Percentiles rank a stretch among this genome's conserved stretches.
Conservation (phyloP, 2,329 filamentous ascomycete genomes). For the Colletotrichum endophyticum region DNA sequence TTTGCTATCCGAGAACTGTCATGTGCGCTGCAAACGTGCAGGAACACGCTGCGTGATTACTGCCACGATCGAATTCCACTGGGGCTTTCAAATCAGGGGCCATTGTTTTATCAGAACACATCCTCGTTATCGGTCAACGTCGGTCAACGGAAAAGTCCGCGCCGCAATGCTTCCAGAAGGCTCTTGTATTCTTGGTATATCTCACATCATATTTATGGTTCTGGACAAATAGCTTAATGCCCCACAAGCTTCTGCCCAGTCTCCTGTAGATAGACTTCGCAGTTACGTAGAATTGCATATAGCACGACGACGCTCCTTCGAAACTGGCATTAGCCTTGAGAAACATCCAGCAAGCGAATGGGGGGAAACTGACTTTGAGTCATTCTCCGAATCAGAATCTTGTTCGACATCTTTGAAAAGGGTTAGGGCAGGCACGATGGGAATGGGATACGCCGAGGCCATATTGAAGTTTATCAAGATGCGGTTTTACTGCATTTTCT, state of each 20-base stretch:
- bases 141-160: background rate
- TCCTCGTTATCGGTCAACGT: background rate
- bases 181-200: background rate
- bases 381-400: background rate
- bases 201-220: background rate
- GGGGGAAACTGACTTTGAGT: rapidly evolving
- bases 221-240: background rate
- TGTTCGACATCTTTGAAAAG: background rate
- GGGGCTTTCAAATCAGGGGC: background rate
- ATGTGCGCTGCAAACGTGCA: background rate
- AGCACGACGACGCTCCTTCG: background rate
- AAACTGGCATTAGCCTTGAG: background rate
- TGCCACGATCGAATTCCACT: background rate
- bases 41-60: background rate
- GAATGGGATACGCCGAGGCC: background rate
- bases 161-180: background rate
- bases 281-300: background rate
- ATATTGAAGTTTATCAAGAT: background rate
- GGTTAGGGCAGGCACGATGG: background rate
- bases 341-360: background rate
- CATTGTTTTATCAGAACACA: background rate
- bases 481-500: background rate
- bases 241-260: background rate
- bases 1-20: background rate
- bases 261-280: background rate